phyloP scores from a whole-genome alignment of 306 rosid species.

The Casuarina equisetifolia region DNA sequence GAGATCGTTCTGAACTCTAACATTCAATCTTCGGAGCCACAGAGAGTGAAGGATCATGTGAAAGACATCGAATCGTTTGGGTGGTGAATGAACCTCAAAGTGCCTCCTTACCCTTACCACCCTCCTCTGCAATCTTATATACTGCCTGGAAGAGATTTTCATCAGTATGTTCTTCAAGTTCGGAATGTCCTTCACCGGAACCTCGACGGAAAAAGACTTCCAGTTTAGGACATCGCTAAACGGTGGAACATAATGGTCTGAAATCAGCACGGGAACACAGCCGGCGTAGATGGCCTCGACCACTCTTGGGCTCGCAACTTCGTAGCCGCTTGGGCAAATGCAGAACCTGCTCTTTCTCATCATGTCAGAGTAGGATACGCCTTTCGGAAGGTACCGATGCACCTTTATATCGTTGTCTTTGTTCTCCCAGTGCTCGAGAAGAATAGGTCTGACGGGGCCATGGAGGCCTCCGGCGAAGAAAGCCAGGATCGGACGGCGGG shows the following conservation, averaged over 20 bases:
- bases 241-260: constrained; percentile 83
- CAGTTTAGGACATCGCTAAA: constrained; percentile 80
- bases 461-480: constrained; percentile 93
- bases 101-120: constrained; percentile 63
- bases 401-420: constrained; percentile 62
- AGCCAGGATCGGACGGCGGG: constrained; percentile 52
- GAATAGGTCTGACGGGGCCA: constrained; percentile 64
- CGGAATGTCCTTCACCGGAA: constrained; percentile 61
- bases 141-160: constrained; percentile 50
- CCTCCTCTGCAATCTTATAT: constrained; percentile 75
- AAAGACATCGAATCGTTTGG: constrained; percentile 72
- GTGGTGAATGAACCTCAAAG: constrained; percentile 73
- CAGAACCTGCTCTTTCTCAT: constrained; percentile 75
- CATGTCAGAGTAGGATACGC: constrained; percentile 67
- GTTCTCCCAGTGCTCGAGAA: constrained; percentile 82
- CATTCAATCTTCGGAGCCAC: constrained; percentile 83
- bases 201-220: constrained; percentile 72
- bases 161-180: constrained; percentile 65
- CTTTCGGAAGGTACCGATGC: constrained; percentile 71
- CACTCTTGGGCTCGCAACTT: constrained; percentile 85
- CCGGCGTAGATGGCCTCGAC: constrained; percentile 94
- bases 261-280: constrained; percentile 78
- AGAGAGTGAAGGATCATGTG: constrained; percentile 94
- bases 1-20: constrained; percentile 42
- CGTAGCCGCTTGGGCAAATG: constrained; percentile 89